A percentile compares a stretch with the other conserved stretches of the same genome.
Conservation (phyloP, 352 stramenopile genomes). For the Globisporangium nagaii region DNA sequence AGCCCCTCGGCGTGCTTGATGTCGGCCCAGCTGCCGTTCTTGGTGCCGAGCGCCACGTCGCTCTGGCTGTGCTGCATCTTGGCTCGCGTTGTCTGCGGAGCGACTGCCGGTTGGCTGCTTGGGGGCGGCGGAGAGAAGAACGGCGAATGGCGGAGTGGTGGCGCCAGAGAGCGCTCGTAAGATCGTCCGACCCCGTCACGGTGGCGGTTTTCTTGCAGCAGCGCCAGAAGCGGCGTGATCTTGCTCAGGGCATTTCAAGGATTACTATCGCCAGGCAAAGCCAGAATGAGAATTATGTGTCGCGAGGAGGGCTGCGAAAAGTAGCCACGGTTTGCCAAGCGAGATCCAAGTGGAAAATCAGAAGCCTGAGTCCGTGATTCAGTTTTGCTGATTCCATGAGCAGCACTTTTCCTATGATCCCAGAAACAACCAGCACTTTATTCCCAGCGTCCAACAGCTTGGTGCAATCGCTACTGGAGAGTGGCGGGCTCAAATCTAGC, state of each 20-base stretch:
- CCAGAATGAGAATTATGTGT: neutral
- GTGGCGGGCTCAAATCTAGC: too few relatives aligned
- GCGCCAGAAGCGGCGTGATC: neutral
- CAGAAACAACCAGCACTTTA: too few relatives aligned
- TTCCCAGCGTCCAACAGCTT: too few relatives aligned
- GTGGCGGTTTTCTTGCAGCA: neutral
- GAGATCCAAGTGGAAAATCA: neutral
- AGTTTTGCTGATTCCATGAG: too few relatives aligned
- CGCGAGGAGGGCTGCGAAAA: neutral
- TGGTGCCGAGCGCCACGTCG: slow-evolving; percentile 53
- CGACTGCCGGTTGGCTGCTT: neutral
- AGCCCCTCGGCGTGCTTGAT: slow-evolving; percentile 63
- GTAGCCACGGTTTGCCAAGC: neutral
- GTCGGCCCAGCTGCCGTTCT: slow-evolving; percentile 59
- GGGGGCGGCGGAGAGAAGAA: neutral
- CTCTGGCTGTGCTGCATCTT: slow-evolving; percentile 69
- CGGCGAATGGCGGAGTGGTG: too few relatives aligned
- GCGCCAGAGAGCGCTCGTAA: neutral
- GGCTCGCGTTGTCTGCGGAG: neutral
- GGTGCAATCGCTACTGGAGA: too few relatives aligned
- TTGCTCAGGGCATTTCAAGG: neutral
- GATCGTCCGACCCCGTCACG: slow-evolving; percentile 1
- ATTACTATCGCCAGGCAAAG: neutral
- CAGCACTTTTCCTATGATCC: too few relatives aligned
- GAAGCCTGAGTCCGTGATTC: too few relatives aligned